Conservation (phyloP, 106 monocot species). For the Dendrobium chrysotoxum region DNA sequence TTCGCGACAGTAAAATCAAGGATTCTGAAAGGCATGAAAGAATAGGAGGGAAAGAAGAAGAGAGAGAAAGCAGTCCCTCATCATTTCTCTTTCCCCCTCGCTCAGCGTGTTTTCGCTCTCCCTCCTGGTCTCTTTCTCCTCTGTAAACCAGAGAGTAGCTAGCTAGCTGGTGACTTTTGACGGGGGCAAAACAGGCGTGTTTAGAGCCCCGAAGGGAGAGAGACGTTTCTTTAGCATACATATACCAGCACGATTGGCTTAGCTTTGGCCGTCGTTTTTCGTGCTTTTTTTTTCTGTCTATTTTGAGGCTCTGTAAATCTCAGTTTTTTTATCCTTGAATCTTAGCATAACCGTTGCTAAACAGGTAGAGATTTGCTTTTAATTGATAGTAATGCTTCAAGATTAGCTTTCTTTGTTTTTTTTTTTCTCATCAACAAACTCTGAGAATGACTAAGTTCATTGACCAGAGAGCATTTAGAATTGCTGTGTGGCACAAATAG, state of each 20-base stretch:
- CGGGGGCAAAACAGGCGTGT: constrained; percentile 12
- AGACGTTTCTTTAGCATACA: constrained; percentile 6
- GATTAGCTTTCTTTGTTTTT: no score
- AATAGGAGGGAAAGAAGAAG: constrained; percentile 2
- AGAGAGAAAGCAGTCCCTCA: constrained; percentile 7
- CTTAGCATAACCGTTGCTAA: neutral
- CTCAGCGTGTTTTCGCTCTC: neutral
- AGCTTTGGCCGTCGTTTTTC: neutral
- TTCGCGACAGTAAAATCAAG: neutral
- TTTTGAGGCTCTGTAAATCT: neutral
- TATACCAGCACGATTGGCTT: neutral
- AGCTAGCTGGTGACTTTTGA: neutral
- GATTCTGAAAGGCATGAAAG: constrained; percentile 15
- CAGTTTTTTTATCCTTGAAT: neutral
- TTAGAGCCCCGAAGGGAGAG: constrained; percentile 15
- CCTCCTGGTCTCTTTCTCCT: neutral
- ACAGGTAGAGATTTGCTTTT: neutral
- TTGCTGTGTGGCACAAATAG: no score
- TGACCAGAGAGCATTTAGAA: no score
- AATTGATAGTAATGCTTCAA: neutral
- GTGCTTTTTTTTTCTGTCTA: neutral
- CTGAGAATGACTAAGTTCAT: no score
- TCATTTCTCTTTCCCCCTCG: neutral
- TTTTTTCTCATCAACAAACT: no score
- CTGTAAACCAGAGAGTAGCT: neutral